A percentile compares a stretch with the other conserved stretches of the same genome.
Evolutionary conservation across 2,329 filamentous ascomycete species (phyloP).

Genomic region (Penicillium hordei): DNA sequence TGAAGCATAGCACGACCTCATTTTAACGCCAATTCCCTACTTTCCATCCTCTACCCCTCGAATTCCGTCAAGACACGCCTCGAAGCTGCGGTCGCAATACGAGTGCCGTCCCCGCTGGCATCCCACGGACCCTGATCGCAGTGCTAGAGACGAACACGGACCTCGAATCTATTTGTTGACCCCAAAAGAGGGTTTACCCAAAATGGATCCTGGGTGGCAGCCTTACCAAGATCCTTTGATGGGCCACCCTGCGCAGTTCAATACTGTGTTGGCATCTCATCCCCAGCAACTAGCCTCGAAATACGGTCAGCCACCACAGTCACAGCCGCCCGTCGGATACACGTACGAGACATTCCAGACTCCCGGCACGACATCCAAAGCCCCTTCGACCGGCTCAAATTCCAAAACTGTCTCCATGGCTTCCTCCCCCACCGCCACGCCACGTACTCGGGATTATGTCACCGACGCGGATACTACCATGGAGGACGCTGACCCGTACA

Average conservation of each 20-base stretch:
- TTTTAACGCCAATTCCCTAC: constrained; percentile 25
- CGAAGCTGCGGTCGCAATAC: constrained; percentile 27
- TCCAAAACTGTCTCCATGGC: constrained; percentile 55
- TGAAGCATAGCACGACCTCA: constrained; percentile 24
- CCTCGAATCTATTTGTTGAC: constrained; percentile 16
- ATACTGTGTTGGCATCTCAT: constrained; percentile 52
- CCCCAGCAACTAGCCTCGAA: constrained; percentile 53
- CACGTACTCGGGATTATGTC: constrained; percentile 62
- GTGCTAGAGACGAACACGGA: constrained; percentile 22
- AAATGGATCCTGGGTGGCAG: constrained; percentile 64
- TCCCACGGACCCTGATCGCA: constrained; percentile 31
- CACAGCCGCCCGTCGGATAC: constrained; percentile 59
- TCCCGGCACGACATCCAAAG: constrained; percentile 35
- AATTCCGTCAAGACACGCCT: constrained; percentile 19
- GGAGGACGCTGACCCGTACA: constrained; percentile 87
- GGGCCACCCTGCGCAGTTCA: constrained; percentile 65
- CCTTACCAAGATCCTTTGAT: constrained; percentile 63
- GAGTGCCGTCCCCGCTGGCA: constrained; percentile 29
- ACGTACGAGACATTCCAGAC: constrained; percentile 68
- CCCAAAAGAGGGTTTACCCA: constrained; percentile 29
- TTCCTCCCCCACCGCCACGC: constrained; percentile 58
- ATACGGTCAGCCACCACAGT: constrained; percentile 46
- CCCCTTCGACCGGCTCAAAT: constrained; percentile 40
- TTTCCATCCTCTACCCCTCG: constrained; percentile 13
- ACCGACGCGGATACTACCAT: constrained; percentile 76